Evolutionary conservation across 2,329 filamentous ascomycete species (phyloP).

Genomic region (Lasiodiplodia sp.): DNA sequence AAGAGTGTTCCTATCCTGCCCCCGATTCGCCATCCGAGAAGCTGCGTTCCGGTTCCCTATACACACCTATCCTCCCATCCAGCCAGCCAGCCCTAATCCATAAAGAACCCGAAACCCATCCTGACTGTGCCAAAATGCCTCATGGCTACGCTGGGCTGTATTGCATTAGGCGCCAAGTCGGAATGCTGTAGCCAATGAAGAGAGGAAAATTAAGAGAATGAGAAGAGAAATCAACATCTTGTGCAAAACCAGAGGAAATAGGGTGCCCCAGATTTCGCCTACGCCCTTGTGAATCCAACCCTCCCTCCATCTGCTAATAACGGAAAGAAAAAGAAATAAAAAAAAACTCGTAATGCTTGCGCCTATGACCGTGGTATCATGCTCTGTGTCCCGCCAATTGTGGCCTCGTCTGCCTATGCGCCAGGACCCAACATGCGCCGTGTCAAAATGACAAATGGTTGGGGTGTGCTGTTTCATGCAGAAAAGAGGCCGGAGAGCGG

Average conservation of each 20-base stretch:
- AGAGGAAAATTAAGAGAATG: not conserved
- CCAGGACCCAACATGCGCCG: constrained; percentile 28
- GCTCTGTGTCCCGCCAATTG: constrained; percentile 23
- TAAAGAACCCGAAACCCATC: constrained; percentile 18
- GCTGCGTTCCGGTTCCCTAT: constrained; percentile 9
- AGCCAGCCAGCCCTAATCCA: constrained; percentile 1
- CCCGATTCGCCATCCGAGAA: constrained; percentile 10
- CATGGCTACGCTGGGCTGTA: not conserved
- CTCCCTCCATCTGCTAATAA: not conserved
- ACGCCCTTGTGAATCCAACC: constrained; percentile 2
- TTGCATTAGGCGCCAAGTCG: constrained; percentile 1
- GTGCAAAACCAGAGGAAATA: constrained; percentile 10
- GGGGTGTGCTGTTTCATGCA: constrained; percentile 26
- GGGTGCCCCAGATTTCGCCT: constrained; percentile 6
- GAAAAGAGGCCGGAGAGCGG: constrained; percentile 20
- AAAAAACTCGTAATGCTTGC: constrained; percentile 25
- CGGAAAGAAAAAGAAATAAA: not conserved
- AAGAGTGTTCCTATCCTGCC: constrained; percentile 2
- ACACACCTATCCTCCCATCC: not conserved
- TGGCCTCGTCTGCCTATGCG: constrained; percentile 28
- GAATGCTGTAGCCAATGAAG: constrained; percentile 8
- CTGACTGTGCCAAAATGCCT: constrained; percentile 6
- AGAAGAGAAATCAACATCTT: constrained; percentile 5
- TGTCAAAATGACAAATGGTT: constrained; percentile 26
- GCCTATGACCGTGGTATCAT: constrained; percentile 30